Conservation (phyloP, 2,329 filamentous ascomycete species). For the Arthrobotrys iridis region DNA sequence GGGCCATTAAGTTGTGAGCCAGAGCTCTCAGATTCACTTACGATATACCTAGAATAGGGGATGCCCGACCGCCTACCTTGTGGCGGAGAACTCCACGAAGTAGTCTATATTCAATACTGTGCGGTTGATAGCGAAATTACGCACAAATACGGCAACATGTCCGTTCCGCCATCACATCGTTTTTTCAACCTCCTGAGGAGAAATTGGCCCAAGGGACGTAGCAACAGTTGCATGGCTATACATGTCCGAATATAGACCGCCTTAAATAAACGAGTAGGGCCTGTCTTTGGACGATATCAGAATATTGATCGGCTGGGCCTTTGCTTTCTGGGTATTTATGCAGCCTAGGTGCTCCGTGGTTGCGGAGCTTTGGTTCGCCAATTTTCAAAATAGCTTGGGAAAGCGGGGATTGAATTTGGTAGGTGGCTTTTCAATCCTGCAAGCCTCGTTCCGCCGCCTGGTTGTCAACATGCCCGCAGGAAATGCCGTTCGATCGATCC, state of each 20-base stretch:
- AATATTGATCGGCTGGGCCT: background rate
- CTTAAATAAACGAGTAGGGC: background rate
- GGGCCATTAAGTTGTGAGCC: background rate
- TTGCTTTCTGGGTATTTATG: background rate
- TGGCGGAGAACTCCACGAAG: slow-evolving; percentile 27
- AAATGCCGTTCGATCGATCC: slow-evolving; percentile 16
- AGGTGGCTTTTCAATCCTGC: slow-evolving; percentile 31
- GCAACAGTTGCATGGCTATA: slow-evolving; percentile 19
- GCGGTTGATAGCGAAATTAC: slow-evolving; percentile 38
- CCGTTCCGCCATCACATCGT: slow-evolving; percentile 32
- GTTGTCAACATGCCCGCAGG: slow-evolving; percentile 29
- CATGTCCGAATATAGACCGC: background rate
- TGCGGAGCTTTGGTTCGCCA: slow-evolving; percentile 20
- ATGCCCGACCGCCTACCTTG: slow-evolving; percentile 21
- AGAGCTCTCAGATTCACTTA: slow-evolving; percentile 4
- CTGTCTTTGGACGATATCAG: slow-evolving; percentile 6
- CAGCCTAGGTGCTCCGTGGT: slow-evolving; percentile 4
- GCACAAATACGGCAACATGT: slow-evolving; percentile 52
- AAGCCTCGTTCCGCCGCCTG: slow-evolving; percentile 39
- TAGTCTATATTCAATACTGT: slow-evolving; percentile 15
- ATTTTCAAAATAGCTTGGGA: slow-evolving; percentile 21
- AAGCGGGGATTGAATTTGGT: slow-evolving; percentile 11
- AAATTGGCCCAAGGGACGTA: slow-evolving; percentile 9
- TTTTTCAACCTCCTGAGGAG: slow-evolving; percentile 1
- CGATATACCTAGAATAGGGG: slow-evolving; percentile 18